A percentile compares a stretch with the other conserved stretches of the same genome.
Evolutionary conservation across 106 monocot genomes (phyloP).

Genomic region (Acanthochlamys bracteata): DNA sequence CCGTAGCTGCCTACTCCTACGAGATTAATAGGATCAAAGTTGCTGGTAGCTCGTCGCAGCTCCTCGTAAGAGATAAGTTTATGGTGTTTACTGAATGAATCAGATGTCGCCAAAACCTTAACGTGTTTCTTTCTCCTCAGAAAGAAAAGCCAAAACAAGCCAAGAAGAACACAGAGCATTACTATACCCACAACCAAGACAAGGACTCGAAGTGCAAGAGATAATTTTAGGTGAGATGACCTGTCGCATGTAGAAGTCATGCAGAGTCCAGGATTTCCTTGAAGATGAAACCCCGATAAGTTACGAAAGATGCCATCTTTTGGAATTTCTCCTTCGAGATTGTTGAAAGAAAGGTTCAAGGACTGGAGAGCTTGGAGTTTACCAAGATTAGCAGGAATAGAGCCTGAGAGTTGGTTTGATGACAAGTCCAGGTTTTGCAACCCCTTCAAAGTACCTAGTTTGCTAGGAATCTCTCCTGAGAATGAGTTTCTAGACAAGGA

Average conservation of each 20-base stretch:
- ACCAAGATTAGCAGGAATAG: constrained; percentile 17
- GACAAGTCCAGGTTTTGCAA: constrained; percentile 33
- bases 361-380: constrained; percentile 6
- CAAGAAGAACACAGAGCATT: background rate
- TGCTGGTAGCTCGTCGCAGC: constrained; percentile 15
- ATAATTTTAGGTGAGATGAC: background rate
- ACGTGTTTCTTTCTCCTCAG: constrained; percentile 2
- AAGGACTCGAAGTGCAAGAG: background rate
- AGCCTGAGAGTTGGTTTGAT: constrained; percentile 22
- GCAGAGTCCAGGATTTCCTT: constrained; percentile 20
- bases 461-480: constrained; percentile 7
- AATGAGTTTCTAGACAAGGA: constrained; percentile 23
- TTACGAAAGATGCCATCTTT: constrained; percentile 9
- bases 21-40: constrained; percentile 14
- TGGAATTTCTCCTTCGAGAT: constrained; percentile 13
- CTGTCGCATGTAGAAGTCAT: background rate
- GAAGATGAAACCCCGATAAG: constrained; percentile 6
- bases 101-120: background rate
- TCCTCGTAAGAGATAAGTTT: constrained; percentile 20
- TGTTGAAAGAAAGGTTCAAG: constrained; percentile 23
- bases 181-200: background rate
- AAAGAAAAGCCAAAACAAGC: background rate
- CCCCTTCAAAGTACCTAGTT: constrained; percentile 19
- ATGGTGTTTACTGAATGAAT: constrained; percentile 8
- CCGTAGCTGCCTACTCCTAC: constrained; percentile 27